phyloP scores from a whole-genome alignment of 2,329 filamentous ascomycete genomes.

The Mollisia scopiformis region DNA sequence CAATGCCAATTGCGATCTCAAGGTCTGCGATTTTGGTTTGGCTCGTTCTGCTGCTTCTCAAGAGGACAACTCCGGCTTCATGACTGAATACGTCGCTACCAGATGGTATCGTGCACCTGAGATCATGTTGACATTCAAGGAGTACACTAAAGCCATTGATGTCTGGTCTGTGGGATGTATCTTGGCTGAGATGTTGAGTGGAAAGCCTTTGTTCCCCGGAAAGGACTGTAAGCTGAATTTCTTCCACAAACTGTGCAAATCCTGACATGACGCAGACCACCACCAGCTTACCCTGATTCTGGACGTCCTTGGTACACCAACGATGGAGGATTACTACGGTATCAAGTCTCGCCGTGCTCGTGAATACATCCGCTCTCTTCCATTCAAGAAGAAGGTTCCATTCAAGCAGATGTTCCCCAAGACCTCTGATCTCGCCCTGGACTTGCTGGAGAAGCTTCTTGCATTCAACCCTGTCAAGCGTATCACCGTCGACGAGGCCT shows the following conservation, averaged over 20 bases:
- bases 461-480: constrained; percentile 99
- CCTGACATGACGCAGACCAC: constrained; percentile 66
- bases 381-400: constrained; percentile 99
- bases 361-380: constrained; percentile 96
- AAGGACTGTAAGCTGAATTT: constrained; percentile 80
- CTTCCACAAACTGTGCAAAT: background rate
- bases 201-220: constrained; percentile 96
- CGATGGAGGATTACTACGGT: constrained; percentile 99
- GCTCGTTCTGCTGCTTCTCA: constrained; percentile 94
- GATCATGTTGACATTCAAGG: constrained; percentile 99
- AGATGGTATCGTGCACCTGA: constrained; percentile 99
- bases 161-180: constrained; percentile 99
- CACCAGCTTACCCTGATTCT: constrained; percentile 97
- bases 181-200: constrained; percentile 96
- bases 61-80: constrained; percentile 99
- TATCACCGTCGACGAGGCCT: constrained; percentile 94
- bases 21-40: constrained; percentile 98
- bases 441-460: constrained; percentile 91
- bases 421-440: constrained; percentile 95
- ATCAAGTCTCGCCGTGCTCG: constrained; percentile 97
- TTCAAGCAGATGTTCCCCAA: constrained; percentile 98
- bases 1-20: constrained; percentile 98
- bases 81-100: constrained; percentile 99
- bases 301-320: constrained; percentile 95
- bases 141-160: constrained; percentile 99